phyloP scores from a whole-genome alignment of 2,329 filamentous ascomycete species.

The Ophiocordyceps camponoti-rufipedis region DNA sequence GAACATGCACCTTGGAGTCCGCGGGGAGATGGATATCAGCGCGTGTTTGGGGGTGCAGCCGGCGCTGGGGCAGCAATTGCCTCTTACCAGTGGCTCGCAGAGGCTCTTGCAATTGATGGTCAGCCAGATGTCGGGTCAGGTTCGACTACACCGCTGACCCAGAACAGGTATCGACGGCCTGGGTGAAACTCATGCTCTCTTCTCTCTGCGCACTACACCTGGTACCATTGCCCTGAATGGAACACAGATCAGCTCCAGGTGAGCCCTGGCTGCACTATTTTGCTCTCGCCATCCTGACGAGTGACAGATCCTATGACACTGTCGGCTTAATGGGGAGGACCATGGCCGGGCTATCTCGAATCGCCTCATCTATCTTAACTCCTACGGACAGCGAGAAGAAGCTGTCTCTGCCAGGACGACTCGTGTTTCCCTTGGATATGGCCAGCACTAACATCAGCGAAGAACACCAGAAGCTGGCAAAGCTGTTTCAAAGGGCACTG shows the following conservation, averaged over 20 bases:
- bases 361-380: slow-evolving; percentile 5
- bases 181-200: slow-evolving; percentile 9
- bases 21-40: slow-evolving; percentile 27
- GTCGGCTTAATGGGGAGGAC: slow-evolving; percentile 9
- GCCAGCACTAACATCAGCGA: slow-evolving; percentile 3
- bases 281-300: not conserved
- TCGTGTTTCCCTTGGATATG: slow-evolving; percentile 10
- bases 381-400: not conserved
- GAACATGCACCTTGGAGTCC: slow-evolving; percentile 23
- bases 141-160: not conserved
- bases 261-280: not conserved
- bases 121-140: not conserved
- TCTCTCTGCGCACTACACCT: slow-evolving; percentile 10
- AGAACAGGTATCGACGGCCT: not conserved
- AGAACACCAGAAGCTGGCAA: slow-evolving; percentile 3
- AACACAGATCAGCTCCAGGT: slow-evolving; percentile 6
- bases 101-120: slow-evolving; percentile 19
- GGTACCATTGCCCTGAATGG: slow-evolving; percentile 3
- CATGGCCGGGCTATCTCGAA: slow-evolving; percentile 8
- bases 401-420: slow-evolving; percentile 2
- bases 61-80: slow-evolving; percentile 20
- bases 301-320: slow-evolving; percentile 5
- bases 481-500: slow-evolving; percentile 9
- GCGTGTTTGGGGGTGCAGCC: slow-evolving; percentile 14
- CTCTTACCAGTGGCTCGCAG: slow-evolving; percentile 22